These are phyloP conservation scores for Chaetoceros tenuissimus DNA, from an alignment of 108 stramenopile species.

Conservation along the genomic window DNA sequence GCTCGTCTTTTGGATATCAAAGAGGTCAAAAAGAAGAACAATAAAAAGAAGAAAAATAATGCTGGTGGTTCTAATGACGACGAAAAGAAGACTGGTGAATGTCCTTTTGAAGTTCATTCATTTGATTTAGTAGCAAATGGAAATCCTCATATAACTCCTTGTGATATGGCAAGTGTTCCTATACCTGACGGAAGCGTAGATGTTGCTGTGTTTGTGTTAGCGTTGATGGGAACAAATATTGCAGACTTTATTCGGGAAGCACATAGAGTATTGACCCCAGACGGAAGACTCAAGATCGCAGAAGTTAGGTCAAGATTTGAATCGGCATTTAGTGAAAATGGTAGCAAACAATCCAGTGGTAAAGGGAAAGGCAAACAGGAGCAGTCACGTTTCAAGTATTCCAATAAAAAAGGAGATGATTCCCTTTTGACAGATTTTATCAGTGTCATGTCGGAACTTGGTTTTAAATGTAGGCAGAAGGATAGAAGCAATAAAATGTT, in stretches of 20 bases:
- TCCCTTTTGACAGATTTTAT: conserved; percentile 52
- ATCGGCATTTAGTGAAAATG: conserved; percentile 21
- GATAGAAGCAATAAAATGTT: conserved; percentile 94
- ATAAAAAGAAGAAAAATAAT: conserved; percentile 7
- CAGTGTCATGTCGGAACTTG: conserved; percentile 58
- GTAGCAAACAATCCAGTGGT: conserved; percentile 13
- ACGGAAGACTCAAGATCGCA: conserved; percentile 84
- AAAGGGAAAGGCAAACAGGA: conserved; percentile 13
- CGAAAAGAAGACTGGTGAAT: conserved; percentile 1
- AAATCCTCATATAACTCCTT: conserved; percentile 84
- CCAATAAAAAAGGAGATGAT: conserved; percentile 12
- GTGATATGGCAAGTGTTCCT: conserved; percentile 95
- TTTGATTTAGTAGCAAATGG: conserved; percentile 92
- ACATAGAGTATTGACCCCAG: conserved; percentile 72
- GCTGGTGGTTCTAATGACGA: not conserved
- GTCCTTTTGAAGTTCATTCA: conserved; percentile 74
- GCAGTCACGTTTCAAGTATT: conserved; percentile 1
- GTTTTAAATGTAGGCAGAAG: conserved; percentile 48
- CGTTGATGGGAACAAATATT: conserved; percentile 96
- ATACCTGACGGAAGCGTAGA: conserved; percentile 77
- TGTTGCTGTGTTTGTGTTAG: conserved; percentile 91
- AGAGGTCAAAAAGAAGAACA: conserved; percentile 3
- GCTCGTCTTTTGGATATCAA: conserved; percentile 37
- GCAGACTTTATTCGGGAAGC: conserved; percentile 93
- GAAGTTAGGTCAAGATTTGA: conserved; percentile 95